Evolutionary conservation across 169 alveolate genomes (phyloP).

Genomic region (Plasmodium adleri): DNA sequence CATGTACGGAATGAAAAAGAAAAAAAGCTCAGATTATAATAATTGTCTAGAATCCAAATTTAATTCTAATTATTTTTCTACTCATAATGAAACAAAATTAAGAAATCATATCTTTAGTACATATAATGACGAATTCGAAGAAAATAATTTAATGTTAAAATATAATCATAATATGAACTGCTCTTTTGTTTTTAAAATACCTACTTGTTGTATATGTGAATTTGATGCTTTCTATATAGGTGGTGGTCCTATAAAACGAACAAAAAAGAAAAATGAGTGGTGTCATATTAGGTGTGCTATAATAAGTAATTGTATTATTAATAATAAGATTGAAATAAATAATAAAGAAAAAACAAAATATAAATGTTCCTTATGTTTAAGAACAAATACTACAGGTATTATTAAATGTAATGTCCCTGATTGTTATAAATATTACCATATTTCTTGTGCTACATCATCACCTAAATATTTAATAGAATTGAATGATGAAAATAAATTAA

Average conservation of each 20-base stretch:
- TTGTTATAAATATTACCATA: conserved; percentile 85
- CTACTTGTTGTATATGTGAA: conserved; percentile 85
- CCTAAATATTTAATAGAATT: conserved; percentile 80
- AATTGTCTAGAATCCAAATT: no score
- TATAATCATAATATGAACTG: conserved; percentile 31
- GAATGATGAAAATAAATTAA: conserved; percentile 82
- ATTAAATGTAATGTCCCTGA: conserved; percentile 83
- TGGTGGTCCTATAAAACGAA: conserved; percentile 87
- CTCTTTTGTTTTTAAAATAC: conserved; percentile 73
- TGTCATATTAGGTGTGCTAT: conserved; percentile 86
- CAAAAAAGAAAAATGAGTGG: conserved; percentile 84
- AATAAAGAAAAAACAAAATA: conserved; percentile 78
- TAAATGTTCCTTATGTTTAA: conserved; percentile 80
- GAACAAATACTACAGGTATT: conserved; percentile 77
- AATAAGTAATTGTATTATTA: conserved; percentile 46
- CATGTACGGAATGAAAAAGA: not conserved
- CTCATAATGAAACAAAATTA: not conserved
- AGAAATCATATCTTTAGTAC: conserved; percentile 1
- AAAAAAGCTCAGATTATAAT: not conserved
- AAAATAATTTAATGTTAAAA: conserved; percentile 17
- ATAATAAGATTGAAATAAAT: conserved; percentile 78
- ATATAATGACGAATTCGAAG: conserved; percentile 11
- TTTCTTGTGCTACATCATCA: conserved; percentile 87
- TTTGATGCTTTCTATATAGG: conserved; percentile 85
- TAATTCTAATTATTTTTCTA: not conserved